These are phyloP conservation scores for Haplosporangium sp. DNA, from an alignment of 371 early-diverging fungal species.

Conservation along the genomic window DNA sequence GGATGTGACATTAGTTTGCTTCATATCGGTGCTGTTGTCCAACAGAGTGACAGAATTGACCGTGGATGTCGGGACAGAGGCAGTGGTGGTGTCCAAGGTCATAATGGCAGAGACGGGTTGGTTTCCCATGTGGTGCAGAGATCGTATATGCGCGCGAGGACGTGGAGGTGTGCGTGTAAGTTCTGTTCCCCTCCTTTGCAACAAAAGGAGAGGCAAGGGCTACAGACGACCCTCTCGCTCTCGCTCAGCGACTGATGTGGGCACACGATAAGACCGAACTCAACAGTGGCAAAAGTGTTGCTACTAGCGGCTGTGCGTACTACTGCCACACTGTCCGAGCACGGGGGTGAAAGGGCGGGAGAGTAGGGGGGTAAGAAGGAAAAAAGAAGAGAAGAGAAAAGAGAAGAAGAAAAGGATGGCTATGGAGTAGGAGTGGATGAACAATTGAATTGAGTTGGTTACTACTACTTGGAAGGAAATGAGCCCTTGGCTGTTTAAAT, in stretches of 20 bases:
- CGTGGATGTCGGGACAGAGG: too few species aligned
- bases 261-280: too few species aligned
- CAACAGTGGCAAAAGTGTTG: neutral
- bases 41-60: neutral
- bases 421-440: neutral
- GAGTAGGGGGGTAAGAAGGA: neutral
- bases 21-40: neutral
- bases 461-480: too few species aligned
- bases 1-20: neutral
- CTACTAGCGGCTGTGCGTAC: constrained; percentile 4
- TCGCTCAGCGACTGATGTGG: too few species aligned
- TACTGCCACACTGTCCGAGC: neutral
- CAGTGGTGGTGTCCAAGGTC: too few species aligned
- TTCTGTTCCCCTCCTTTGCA: neutral
- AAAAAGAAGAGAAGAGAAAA: neutral
- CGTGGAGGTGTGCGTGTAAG: neutral
- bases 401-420: constrained; percentile 1
- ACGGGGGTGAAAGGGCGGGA: too few species aligned
- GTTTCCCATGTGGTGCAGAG: too few species aligned
- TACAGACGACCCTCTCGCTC: neutral
- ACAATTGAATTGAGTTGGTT: too few species aligned
- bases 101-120: too few species aligned
- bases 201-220: constrained; percentile 8
- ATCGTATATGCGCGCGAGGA: neutral
- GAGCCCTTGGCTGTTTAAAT: too few species aligned